A percentile compares a stretch with the other conserved stretches of the same genome.
These are phyloP conservation scores for Fraxinus baroniana DNA, from an alignment of 305 asterid species.

Conservation along the genomic window DNA sequence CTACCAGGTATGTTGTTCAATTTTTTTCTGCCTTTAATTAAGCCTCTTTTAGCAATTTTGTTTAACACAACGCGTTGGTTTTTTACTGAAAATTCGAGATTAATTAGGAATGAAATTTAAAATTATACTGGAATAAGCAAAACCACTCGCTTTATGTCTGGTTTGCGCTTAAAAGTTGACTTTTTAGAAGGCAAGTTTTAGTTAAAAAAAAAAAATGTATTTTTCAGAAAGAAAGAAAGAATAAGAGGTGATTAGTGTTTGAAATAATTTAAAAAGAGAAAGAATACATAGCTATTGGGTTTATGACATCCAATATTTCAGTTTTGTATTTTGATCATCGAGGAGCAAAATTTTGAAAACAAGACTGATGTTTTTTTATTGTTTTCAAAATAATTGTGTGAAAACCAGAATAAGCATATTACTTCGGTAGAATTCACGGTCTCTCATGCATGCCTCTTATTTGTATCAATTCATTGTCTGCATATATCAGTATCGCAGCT, in stretches of 20 bases:
- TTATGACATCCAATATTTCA: background rate
- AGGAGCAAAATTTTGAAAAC: background rate
- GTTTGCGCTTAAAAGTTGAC: background rate
- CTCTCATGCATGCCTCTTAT: too few relatives aligned
- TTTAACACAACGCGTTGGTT: background rate
- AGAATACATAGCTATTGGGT: background rate
- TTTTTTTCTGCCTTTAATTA: background rate
- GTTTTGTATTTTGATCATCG: background rate
- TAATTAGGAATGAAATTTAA: background rate
- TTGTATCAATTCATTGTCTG: too few relatives aligned
- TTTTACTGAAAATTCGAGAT: background rate
- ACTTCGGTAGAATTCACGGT: too few relatives aligned
- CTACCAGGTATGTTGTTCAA: constrained; percentile 46
- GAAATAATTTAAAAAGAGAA: background rate
- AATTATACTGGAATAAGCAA: background rate
- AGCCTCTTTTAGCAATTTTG: constrained; percentile 2
- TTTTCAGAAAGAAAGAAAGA: too few relatives aligned
- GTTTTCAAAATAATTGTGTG: too few relatives aligned
- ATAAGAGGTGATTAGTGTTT: background rate
- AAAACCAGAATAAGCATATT: too few relatives aligned
- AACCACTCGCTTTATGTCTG: background rate
- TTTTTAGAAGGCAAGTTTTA: background rate
- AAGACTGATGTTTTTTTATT: too few relatives aligned
- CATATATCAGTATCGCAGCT: too few relatives aligned
- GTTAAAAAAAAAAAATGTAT: background rate